Conservation (phyloP, 2,329 filamentous ascomycete genomes). For the Chaetomium sp. region DNA sequence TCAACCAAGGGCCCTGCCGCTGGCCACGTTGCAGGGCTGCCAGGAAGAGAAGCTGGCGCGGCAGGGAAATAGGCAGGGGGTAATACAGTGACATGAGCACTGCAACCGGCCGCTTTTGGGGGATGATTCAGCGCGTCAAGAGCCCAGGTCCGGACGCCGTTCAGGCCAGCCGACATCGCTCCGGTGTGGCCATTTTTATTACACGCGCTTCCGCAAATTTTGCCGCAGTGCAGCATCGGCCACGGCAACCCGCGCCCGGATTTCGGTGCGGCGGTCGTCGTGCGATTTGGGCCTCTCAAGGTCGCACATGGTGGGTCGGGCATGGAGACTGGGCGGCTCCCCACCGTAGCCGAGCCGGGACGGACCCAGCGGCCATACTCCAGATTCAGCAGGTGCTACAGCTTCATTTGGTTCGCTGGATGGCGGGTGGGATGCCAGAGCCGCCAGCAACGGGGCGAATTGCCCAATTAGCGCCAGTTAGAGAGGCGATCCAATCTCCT, state of each 20-base stretch:
- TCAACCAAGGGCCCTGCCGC: slow-evolving; percentile 8
- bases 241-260: slow-evolving; percentile 13
- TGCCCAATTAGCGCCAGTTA: neutral
- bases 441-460: neutral
- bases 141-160: neutral
- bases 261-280: slow-evolving; percentile 11
- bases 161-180: slow-evolving; percentile 25
- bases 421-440: slow-evolving; percentile 17
- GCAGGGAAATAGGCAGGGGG: slow-evolving; percentile 15
- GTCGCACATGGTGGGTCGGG: slow-evolving; percentile 14
- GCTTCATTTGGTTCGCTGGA: slow-evolving; percentile 24
- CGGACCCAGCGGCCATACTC: slow-evolving; percentile 23
- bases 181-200: slow-evolving; percentile 8
- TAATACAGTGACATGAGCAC: slow-evolving; percentile 1
- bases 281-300: neutral
- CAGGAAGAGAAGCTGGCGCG: slow-evolving; percentile 24
- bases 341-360: slow-evolving; percentile 22
- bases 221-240: slow-evolving; percentile 18
- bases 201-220: slow-evolving; percentile 9
- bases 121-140: neutral
- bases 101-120: slow-evolving; percentile 19
- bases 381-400: slow-evolving; percentile 32
- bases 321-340: slow-evolving; percentile 4
- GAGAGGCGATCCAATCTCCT: slow-evolving; percentile 10
- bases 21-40: slow-evolving; percentile 25